phyloP scores from a whole-genome alignment of 163 green algal species.

The Prototheca cutis region DNA sequence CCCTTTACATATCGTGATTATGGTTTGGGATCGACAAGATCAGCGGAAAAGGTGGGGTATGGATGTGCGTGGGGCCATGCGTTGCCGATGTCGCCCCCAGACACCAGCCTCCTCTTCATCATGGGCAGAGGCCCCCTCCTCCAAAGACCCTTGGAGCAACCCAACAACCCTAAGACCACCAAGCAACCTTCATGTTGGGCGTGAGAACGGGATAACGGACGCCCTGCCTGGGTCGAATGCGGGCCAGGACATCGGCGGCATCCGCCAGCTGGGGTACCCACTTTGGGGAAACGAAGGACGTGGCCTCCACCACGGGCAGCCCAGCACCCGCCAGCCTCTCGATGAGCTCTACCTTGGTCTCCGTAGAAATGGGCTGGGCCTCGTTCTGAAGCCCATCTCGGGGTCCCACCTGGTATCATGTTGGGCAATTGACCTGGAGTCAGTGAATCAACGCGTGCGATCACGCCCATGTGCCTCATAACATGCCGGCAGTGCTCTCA shows the following conservation, averaged over 20 bases:
- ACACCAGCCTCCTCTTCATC: no score
- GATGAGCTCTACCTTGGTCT: conserved; percentile 67
- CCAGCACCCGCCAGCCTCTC: conserved; percentile 50
- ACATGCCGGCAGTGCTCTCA: no score
- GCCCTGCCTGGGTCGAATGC: conserved; percentile 32
- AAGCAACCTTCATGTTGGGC: conserved; percentile 83
- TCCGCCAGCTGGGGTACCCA: conserved; percentile 86
- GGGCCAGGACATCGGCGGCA: conserved; percentile 56
- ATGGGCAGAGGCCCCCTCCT: neutral
- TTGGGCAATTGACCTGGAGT: no score
- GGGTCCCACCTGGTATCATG: conserved; percentile 72
- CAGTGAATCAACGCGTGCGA: no score
- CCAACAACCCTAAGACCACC: no score
- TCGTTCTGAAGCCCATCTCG: conserved; percentile 90
- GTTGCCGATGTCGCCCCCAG: no score
- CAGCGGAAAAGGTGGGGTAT: no score
- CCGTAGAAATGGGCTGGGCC: conserved; percentile 29
- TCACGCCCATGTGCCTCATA: no score
- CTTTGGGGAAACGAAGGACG: conserved; percentile 84
- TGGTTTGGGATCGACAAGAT: no score
- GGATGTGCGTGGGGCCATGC: no score
- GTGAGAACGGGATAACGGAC: conserved; percentile 71
- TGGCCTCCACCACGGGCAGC: conserved; percentile 63
- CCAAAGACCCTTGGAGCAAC: neutral
- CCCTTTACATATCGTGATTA: conserved; percentile 34